Percentiles rank a stretch among this genome's conserved stretches.
Evolutionary conservation across 495 filamentous ascomycete genomes (phyloP).

Genomic region (Neurospora hispaniola): DNA sequence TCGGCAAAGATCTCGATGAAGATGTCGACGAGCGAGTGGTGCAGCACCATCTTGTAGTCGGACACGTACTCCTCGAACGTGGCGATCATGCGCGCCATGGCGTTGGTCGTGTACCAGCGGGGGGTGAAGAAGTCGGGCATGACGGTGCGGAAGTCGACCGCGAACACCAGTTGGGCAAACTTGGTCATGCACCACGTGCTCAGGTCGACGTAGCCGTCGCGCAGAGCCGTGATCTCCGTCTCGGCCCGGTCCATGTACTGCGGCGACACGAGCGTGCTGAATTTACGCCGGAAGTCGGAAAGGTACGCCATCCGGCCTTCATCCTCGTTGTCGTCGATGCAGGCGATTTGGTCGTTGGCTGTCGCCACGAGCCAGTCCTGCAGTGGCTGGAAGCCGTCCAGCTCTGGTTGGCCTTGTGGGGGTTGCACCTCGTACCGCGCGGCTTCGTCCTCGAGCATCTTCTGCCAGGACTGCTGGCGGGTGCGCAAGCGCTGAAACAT

Average conservation of each 20-base stretch:
- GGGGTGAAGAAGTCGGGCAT: conserved; percentile 84
- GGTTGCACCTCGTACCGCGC: conserved; percentile 46
- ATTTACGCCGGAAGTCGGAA: conserved; percentile 66
- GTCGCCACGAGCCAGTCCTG: conserved; percentile 96
- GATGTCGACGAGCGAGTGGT: conserved; percentile 78
- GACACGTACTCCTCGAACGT: conserved; percentile 90
- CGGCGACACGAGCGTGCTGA: conserved; percentile 66
- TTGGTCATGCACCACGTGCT: conserved; percentile 80
- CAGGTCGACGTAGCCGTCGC: conserved; percentile 87
- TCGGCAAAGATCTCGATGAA: conserved; percentile 84
- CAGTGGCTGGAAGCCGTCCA: conserved; percentile 68
- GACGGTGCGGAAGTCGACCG: conserved; percentile 69
- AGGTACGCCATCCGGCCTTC: conserved; percentile 65
- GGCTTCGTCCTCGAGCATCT: conserved; percentile 79
- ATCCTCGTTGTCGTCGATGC: conserved; percentile 80
- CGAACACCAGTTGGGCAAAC: conserved; percentile 77
- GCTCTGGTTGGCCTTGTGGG: conserved; percentile 37
- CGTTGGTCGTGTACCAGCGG: conserved; percentile 72
- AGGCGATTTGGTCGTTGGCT: conserved; percentile 96
- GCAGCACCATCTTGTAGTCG: conserved; percentile 72
- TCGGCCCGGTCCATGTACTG: conserved; percentile 64
- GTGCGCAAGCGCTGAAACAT: conserved; percentile 78
- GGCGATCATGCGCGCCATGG: conserved; percentile 78
- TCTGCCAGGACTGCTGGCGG: conserved; percentile 76
- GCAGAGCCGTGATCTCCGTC: conserved; percentile 60